A percentile compares a stretch with the other conserved stretches of the same genome.
Evolutionary conservation across 2,329 filamentous ascomycete genomes (phyloP).

Genomic region (Fusarium gaditjirri): DNA sequence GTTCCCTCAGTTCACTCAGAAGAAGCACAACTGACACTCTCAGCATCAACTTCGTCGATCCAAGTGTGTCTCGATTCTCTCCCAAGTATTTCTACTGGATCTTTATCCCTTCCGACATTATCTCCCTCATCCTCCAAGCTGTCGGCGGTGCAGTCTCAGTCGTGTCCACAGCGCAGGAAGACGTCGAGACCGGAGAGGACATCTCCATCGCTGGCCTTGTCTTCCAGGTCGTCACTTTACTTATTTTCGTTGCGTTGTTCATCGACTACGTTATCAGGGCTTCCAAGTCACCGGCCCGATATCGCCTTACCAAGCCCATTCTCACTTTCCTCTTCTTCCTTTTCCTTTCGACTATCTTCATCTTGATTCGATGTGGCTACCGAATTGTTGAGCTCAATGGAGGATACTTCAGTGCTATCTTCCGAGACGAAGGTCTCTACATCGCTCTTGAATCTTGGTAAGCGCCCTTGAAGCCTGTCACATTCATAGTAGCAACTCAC

Average conservation of each 20-base stretch:
- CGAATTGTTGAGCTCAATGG: constrained; percentile 67
- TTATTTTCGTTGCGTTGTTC: constrained; percentile 57
- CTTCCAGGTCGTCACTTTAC: constrained; percentile 62
- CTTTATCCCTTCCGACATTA: constrained; percentile 57
- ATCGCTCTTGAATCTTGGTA: constrained; percentile 43
- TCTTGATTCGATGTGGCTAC: constrained; percentile 68
- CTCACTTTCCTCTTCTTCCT: constrained; percentile 61
- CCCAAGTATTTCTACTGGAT: constrained; percentile 42
- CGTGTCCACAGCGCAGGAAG: constrained; percentile 47
- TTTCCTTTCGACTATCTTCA: constrained; percentile 61
- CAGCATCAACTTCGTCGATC: constrained; percentile 40
- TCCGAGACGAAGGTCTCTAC: constrained; percentile 40
- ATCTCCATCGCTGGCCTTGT: constrained; percentile 62
- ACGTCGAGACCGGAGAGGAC: constrained; percentile 54
- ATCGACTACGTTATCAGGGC: constrained; percentile 53
- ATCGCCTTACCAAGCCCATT: constrained; percentile 51
- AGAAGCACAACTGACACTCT: background rate
- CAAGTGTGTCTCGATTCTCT: constrained; percentile 38
- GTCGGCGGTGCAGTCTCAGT: constrained; percentile 60
- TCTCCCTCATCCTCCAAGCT: constrained; percentile 63
- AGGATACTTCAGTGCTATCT: constrained; percentile 57
- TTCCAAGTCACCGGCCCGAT: constrained; percentile 40
- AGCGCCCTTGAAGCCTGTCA: background rate
- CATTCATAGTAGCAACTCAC: background rate
- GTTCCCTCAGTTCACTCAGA: background rate